Conservation (phyloP, 352 stramenopile species). For the Paralagenidium karlingii region DNA sequence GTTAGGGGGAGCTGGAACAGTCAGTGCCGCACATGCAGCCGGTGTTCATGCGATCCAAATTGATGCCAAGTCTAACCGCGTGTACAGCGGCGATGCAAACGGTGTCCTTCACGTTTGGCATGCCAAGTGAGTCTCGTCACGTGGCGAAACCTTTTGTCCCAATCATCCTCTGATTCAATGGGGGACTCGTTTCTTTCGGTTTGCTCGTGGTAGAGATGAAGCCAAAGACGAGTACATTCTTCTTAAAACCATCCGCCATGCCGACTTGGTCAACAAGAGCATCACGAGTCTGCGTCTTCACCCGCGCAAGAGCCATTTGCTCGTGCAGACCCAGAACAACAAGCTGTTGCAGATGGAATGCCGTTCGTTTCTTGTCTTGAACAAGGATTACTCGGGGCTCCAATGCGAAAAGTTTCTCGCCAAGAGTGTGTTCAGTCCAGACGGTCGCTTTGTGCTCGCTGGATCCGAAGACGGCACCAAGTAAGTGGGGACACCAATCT, state of each 20-base stretch:
- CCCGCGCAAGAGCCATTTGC: slow-evolving; percentile 44
- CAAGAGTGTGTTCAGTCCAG: slow-evolving; percentile 40
- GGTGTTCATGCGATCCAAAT: slow-evolving; percentile 39
- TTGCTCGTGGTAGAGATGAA: not conserved
- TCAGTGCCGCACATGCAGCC: too few relatives aligned
- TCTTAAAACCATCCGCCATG: slow-evolving; percentile 38
- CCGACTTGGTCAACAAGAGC: slow-evolving; percentile 19
- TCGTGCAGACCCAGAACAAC: slow-evolving; percentile 50
- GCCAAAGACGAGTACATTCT: slow-evolving; percentile 3
- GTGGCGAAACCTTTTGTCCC: not conserved
- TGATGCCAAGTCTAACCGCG: slow-evolving; percentile 18
- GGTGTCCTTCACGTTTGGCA: slow-evolving; percentile 42
- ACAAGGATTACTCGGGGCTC: slow-evolving; percentile 51
- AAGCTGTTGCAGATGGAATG: slow-evolving; percentile 57
- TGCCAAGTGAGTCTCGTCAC: not conserved
- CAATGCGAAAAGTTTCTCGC: slow-evolving; percentile 27
- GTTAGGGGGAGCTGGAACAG: too few relatives aligned
- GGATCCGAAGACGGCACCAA: slow-evolving; percentile 38
- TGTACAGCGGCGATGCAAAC: slow-evolving; percentile 45
- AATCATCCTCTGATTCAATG: slow-evolving; percentile 15
- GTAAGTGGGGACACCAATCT: not conserved
- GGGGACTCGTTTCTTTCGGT: too few relatives aligned
- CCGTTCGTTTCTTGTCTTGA: slow-evolving; percentile 55
- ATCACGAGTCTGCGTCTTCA: slow-evolving; percentile 49
- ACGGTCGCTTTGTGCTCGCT: slow-evolving; percentile 47